Conservation (phyloP, 2,329 filamentous ascomycete species). For the Coniochaeta sp. region DNA sequence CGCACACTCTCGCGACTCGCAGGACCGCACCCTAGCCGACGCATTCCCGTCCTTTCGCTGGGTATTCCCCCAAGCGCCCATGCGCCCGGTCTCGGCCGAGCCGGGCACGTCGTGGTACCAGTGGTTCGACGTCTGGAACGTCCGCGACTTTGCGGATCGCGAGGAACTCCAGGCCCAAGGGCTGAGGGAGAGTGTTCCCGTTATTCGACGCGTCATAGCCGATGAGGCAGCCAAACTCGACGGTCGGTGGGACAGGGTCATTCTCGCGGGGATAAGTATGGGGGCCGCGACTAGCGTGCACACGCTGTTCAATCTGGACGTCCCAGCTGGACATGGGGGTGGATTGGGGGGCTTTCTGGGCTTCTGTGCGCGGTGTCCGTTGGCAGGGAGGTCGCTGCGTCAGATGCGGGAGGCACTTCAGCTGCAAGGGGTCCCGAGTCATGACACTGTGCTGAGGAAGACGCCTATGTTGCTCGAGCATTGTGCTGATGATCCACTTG, state of each 20-base stretch:
- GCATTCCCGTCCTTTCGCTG: conserved; percentile 37
- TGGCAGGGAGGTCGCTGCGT: conserved; percentile 19
- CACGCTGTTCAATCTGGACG: conserved; percentile 25
- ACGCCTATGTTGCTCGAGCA: conserved; percentile 38
- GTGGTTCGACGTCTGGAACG: conserved; percentile 45
- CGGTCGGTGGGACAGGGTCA: conserved; percentile 27
- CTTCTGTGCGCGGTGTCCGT: conserved; percentile 28
- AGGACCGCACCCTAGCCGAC: conserved; percentile 24
- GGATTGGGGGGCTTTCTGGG: conserved; percentile 28
- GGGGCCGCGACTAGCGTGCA: conserved; percentile 33
- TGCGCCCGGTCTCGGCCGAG: conserved; percentile 16
- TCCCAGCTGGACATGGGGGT: conserved; percentile 7
- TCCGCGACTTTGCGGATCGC: conserved; percentile 27
- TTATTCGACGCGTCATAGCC: conserved; percentile 23
- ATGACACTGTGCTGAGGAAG: conserved; percentile 24
- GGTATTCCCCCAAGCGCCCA: conserved; percentile 39
- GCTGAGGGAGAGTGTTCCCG: conserved; percentile 26
- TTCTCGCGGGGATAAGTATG: conserved; percentile 39
- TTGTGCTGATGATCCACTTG: conserved; percentile 33
- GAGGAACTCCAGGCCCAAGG: conserved; percentile 35
- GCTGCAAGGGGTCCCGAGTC: conserved; percentile 14
- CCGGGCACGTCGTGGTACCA: conserved; percentile 22
- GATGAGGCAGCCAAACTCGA: conserved; percentile 24
- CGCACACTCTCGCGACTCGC: conserved; percentile 20
- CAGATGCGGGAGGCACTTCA: conserved; percentile 24